Base-by-base conservation (phyloP, 1,284 basidiomycete genomes). In the Rhodotorula sp. region DNA sequence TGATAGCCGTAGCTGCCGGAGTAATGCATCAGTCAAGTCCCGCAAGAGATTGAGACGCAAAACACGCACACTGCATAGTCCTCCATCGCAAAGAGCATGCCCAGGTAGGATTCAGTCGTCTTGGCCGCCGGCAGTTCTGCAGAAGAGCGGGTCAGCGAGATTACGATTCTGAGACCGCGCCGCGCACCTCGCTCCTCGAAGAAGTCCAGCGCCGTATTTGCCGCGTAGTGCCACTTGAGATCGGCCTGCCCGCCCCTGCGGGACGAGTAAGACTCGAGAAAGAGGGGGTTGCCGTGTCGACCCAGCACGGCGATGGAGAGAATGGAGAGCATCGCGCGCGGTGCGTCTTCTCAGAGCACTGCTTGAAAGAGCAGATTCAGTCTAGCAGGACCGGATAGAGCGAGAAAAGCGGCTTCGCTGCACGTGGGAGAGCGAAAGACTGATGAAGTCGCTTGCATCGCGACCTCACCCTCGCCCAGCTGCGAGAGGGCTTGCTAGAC, bases 51-150 rank as follows among this genome's bases (percentile, higher is more conserved):
- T 6, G 3, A n/a, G n/a, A 52, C 8, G n/a, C 19, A 2, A 27
- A 0, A n/a, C 22, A 68, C 76, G 58, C 49, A 77, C 78, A 81
- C 73, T 0, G 80, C 80, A 51, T 80, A 75, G 64, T 81, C 80
- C 53, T 81, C 80, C 71, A 80, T 77, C 0, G 78, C 78, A 62
- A 78, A 78, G 7, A 81, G 75, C 47, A 81, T 63, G 4, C 80
- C 80, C 17, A 79, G 73, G 67, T 81, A 81, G 48, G 77, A 76
- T 36, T 81, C 80, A 2, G 74, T 72, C 39, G 72, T 76, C 64
- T 74, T 71, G 36, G 75, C 72, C 17, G 66, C 65, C 0, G 75
- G 69, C 24, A 61, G 53, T 52, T 77, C 77, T 77, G 66, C 20
- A 39, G 2, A 27, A 9, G 48, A 13, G 19, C 17, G 29, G 46